A percentile compares a stretch with the other conserved stretches of the same genome.
Evolutionary conservation across 129 eudicot genomes (phyloP).

Genomic region (Pittosporum tobira): DNA sequence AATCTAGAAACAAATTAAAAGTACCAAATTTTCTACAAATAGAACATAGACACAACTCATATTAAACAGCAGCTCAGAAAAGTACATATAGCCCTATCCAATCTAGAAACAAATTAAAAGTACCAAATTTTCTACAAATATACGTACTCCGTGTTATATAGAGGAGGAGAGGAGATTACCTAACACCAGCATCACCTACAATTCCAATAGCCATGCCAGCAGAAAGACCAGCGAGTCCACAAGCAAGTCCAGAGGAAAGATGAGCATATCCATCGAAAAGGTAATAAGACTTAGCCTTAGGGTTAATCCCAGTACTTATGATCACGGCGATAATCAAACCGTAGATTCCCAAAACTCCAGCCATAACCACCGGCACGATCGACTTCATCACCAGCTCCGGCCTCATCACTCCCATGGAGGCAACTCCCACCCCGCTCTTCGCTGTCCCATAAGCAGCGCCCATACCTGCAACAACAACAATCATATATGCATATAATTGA

Average conservation of each 20-base stretch:
- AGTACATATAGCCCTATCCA: no score
- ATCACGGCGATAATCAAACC: conserved; percentile 83
- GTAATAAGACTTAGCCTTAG: conserved; percentile 71
- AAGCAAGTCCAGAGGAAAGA: conserved; percentile 77
- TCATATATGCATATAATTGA: conserved; percentile 1
- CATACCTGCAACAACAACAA: conserved; percentile 45
- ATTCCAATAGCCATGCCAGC: conserved; percentile 92
- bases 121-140: neutral
- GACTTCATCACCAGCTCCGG: conserved; percentile 88
- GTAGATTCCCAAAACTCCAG: conserved; percentile 80
- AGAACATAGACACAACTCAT: no score
- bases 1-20: neutral
- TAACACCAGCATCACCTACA: conserved; percentile 80
- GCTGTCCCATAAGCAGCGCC: conserved; percentile 89
- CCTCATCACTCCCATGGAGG: conserved; percentile 91
- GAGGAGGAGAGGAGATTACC: conserved; percentile 20
- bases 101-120: neutral
- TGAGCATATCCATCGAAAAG: conserved; percentile 78
- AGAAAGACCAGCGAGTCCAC: conserved; percentile 77
- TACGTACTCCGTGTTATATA: no score
- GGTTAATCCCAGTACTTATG: conserved; percentile 81
- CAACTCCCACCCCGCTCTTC: conserved; percentile 90
- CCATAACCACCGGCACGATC: conserved; percentile 87
- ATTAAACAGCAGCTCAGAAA: neutral
- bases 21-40: neutral